phyloP scores from a whole-genome alignment of 2,329 filamentous ascomycete genomes.

The Pseudocercospora eumusae region DNA sequence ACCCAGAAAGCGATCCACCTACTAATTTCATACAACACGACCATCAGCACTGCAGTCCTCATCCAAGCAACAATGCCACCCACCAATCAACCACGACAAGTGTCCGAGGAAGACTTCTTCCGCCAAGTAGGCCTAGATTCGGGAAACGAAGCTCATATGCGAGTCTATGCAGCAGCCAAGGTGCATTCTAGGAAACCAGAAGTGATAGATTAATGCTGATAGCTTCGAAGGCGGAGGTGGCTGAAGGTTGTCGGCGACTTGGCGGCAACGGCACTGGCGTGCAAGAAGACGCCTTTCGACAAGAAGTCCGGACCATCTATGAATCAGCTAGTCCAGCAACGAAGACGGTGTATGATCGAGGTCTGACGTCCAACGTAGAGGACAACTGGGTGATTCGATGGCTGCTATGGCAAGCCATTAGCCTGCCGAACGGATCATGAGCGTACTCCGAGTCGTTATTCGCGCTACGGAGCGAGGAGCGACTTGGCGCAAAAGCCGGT shows the following conservation, averaged over 20 bases:
- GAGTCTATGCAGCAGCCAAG: background rate
- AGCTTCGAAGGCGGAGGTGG: background rate
- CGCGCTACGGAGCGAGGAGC: background rate
- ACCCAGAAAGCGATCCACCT: conserved; percentile 10
- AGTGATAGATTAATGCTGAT: conserved; percentile 1
- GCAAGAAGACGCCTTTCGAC: conserved; percentile 48
- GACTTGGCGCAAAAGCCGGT: background rate
- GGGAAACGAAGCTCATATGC: background rate
- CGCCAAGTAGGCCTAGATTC: conserved; percentile 6
- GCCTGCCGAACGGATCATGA: conserved; percentile 19
- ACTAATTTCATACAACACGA: background rate
- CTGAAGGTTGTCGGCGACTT: background rate
- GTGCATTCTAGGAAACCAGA: background rate
- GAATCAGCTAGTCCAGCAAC: conserved; percentile 41
- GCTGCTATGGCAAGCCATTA: conserved; percentile 47
- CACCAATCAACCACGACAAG: background rate
- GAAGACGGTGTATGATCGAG: conserved; percentile 43
- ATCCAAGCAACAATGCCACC: background rate
- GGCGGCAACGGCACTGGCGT: conserved; percentile 35
- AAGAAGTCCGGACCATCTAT: conserved; percentile 44
- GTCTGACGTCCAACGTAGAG: conserved; percentile 42
- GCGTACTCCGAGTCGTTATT: background rate
- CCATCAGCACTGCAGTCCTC: background rate
- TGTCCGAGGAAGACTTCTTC: conserved; percentile 8
- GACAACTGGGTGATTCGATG: conserved; percentile 52